phyloP scores from a whole-genome alignment of 805 yeast genomes.

The Kluyveromyces dobzhanskii region DNA sequence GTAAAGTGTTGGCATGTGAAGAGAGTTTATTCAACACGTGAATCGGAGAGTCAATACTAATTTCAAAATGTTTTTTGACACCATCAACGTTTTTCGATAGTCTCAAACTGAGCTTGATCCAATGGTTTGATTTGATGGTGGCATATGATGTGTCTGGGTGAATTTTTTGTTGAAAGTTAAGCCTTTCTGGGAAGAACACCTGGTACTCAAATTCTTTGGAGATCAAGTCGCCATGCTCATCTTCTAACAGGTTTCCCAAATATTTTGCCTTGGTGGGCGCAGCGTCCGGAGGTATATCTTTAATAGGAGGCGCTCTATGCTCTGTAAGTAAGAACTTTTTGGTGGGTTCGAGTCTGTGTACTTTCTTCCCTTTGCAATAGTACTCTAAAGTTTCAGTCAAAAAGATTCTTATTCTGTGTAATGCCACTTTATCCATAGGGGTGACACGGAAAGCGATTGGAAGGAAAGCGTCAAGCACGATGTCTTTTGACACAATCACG shows the following conservation, averaged over 20 bases:
- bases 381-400: constrained; percentile 87
- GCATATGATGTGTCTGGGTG: constrained; percentile 84
- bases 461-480: constrained; percentile 72
- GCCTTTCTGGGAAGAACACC: constrained; percentile 68
- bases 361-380: constrained; percentile 75
- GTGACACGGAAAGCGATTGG: constrained; percentile 80
- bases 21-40: constrained; percentile 71
- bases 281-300: constrained; percentile 26
- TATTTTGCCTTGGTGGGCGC: constrained; percentile 31
- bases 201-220: constrained; percentile 81
- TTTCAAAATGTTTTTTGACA: constrained; percentile 86
- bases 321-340: constrained; percentile 75
- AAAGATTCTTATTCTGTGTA: constrained; percentile 80
- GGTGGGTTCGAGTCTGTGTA: constrained; percentile 87
- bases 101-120: constrained; percentile 86
- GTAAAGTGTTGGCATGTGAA: constrained; percentile 68
- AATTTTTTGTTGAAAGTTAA: constrained; percentile 46
- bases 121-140: constrained; percentile 83
- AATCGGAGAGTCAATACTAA: constrained; percentile 90
- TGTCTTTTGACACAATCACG: constrained; percentile 80
- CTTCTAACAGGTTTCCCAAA: constrained; percentile 35
- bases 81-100: constrained; percentile 58
- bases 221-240: constrained; percentile 46
- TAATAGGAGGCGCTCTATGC: constrained; percentile 53
- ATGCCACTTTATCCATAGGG: constrained; percentile 76